A percentile compares a stretch with the other conserved stretches of the same genome.
phyloP scores from a whole-genome alignment of 139 green algal species.

The Yamagishiella unicocca region DNA sequence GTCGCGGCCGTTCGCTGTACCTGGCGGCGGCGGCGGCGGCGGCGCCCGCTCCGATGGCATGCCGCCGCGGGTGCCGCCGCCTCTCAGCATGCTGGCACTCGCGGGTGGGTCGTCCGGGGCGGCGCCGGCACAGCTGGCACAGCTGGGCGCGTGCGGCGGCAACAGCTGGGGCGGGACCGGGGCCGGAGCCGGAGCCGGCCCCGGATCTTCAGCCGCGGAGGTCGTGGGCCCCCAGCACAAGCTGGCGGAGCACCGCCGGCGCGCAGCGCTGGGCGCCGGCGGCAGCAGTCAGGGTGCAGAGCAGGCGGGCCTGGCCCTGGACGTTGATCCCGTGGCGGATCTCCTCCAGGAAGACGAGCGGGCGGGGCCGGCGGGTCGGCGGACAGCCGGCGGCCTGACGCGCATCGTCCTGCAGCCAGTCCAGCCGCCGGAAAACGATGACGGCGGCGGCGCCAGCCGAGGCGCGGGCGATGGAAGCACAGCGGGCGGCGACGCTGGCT shows the following conservation, averaged over 20 bases:
- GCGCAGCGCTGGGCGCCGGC: background rate
- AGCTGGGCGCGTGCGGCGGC: background rate
- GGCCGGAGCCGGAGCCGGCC: background rate
- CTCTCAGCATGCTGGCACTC: slow-evolving; percentile 4
- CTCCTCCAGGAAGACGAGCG: background rate
- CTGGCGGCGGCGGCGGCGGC: background rate
- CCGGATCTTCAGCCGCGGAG: background rate
- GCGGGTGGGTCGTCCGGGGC: background rate
- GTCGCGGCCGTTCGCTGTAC: background rate
- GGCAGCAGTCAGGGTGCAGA: background rate
- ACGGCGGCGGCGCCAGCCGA: background rate
- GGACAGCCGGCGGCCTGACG: slow-evolving; percentile 26
- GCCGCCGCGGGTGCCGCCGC: background rate
- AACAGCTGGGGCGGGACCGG: background rate
- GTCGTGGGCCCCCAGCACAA: slow-evolving; percentile 18
- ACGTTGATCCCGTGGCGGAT: slow-evolving; percentile 11
- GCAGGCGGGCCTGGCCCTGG: background rate
- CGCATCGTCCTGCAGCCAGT: slow-evolving; percentile 39
- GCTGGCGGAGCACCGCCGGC: slow-evolving; percentile 17
- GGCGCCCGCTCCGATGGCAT: background rate
- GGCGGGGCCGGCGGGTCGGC: background rate
- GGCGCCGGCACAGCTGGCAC: background rate
- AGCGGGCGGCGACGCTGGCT: background rate
- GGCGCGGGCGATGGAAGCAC: background rate
- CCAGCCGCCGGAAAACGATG: background rate